Percentiles rank a stretch among this genome's conserved stretches.
Conservation (phyloP, 1,284 basidiomycete species). For the Vanrija sp. region DNA sequence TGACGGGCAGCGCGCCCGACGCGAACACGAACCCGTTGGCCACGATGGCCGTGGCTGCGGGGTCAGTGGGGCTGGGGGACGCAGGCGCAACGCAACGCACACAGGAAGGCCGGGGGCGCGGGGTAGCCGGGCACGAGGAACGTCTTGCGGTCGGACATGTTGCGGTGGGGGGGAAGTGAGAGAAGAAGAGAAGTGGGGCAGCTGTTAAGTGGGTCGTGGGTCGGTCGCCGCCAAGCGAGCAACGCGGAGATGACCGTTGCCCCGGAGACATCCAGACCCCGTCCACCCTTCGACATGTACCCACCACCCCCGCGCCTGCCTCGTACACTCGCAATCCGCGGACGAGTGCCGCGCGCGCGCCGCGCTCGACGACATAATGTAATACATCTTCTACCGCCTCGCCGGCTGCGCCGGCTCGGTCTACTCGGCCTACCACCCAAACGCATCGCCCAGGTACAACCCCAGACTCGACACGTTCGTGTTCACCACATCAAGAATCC, state of each 20-base stretch:
- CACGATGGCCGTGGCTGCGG: constrained; percentile 39
- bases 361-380: too few species aligned
- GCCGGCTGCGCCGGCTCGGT: background rate
- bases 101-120: constrained; percentile 56
- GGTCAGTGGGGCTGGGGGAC: background rate
- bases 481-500: constrained; percentile 32
- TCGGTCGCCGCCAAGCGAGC: too few species aligned
- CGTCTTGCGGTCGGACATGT: constrained; percentile 21
- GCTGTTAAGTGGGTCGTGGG: too few species aligned
- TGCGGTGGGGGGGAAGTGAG: too few species aligned
- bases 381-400: too few species aligned
- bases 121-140: constrained; percentile 21
- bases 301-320: too few species aligned
- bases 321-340: too few species aligned
- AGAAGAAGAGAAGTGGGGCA: too few species aligned
- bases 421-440: constrained; percentile 29
- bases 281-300: too few species aligned
- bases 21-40: constrained; percentile 57
- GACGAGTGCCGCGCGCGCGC: too few species aligned
- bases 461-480: constrained; percentile 34
- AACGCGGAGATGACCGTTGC: too few species aligned
- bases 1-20: constrained; percentile 60
- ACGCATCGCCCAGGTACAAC: constrained; percentile 37
- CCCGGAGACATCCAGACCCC: too few species aligned
- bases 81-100: constrained; percentile 15